Evolutionary conservation across 1,284 basidiomycete species (phyloP), one percentile per base, ranked within the genome.

Genomic region (Neonothopanus nambi): DNA sequence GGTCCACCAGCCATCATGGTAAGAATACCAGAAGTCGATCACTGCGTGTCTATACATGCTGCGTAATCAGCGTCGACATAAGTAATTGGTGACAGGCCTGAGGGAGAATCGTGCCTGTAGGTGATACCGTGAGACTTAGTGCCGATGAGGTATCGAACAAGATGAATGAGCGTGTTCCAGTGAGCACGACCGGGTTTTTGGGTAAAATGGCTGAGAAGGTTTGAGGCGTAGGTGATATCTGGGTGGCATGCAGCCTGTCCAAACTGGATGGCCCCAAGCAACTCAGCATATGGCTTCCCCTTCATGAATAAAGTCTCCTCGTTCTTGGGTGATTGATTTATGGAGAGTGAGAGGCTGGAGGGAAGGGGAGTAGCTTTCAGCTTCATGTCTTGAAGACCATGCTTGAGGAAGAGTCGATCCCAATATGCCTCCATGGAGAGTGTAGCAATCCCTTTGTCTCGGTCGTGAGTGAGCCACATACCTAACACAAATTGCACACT

Each of bases 21-120:
- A 0, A 71, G 47, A 51, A 71, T 65, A 6, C 68, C 70, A 0
- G 62, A 56, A 2, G 61, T 67, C 0, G 71, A 73, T 3, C 61
- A 54, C 0, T 64, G 42, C 35, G 64, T 63, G 30, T 65, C 59
- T 0, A 56, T 21, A 54, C 65, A 62, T 1, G 60, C 65, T 1
- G 57, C 73, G 48, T 60, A 72, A 53, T 76, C 70, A 0, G 74
- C 61, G 51, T 78, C 74, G 0, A 64, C 63, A 54, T 67, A 78
- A 1, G 67, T 68, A 13, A 63, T 55, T 1, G 62, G 61, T 18
- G 61, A 56, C 8, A 72, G 18, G 2, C 48, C 13, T 12, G 30
- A 20, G 13, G 4, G 35, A 41, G 26, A 9, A 30, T 48, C 13
- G 51, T 39, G 51, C 35, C 20, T 17, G 40, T 67, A 72, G 1